These are phyloP conservation scores for Candida sp. DNA, from an alignment of 1,139 yeast genomes.

Conservation along the genomic window DNA sequence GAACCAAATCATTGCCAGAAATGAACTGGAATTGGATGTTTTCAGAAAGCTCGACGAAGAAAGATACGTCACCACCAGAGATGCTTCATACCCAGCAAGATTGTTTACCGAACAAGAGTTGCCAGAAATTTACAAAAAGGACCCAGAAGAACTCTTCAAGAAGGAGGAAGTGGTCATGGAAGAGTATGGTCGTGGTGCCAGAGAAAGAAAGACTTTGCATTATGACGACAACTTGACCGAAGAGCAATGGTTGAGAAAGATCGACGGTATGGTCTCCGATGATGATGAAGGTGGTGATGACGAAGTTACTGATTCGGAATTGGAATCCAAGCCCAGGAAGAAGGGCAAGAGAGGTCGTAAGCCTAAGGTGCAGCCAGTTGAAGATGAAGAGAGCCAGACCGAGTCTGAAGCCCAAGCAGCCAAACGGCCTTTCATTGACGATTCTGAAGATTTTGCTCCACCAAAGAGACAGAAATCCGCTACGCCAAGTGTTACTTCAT, in stretches of 20 bases:
- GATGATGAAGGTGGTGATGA: conserved; percentile 26
- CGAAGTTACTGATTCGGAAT: conserved; percentile 29
- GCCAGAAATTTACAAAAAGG: conserved; percentile 61
- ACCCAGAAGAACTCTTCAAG: conserved; percentile 55
- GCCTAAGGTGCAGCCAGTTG: conserved; percentile 13
- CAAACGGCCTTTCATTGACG: conserved; percentile 16
- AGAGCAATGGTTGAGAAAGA: conserved; percentile 75
- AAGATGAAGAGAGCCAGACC: conserved; percentile 14
- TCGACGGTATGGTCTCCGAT: conserved; percentile 52
- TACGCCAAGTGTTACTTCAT: conserved; percentile 25
- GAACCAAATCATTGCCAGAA: conserved; percentile 74
- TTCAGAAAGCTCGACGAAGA: conserved; percentile 65
- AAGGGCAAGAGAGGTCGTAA: conserved; percentile 30
- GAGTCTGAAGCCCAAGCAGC: conserved; percentile 9
- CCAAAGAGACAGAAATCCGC: conserved; percentile 31
- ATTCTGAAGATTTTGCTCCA: conserved; percentile 13
- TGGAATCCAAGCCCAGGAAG: conserved; percentile 23
- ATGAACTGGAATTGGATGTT: conserved; percentile 56
- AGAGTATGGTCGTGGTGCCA: conserved; percentile 64
- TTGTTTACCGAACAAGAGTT: conserved; percentile 64
- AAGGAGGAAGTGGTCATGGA: conserved; percentile 43
- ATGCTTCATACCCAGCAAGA: conserved; percentile 51
- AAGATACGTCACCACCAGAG: conserved; percentile 44
- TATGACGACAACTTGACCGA: conserved; percentile 78
- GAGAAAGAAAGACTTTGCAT: conserved; percentile 63